Evolutionary conservation across 2,329 filamentous ascomycete species (phyloP).

Genomic region (Parastagonospora nodorum): DNA sequence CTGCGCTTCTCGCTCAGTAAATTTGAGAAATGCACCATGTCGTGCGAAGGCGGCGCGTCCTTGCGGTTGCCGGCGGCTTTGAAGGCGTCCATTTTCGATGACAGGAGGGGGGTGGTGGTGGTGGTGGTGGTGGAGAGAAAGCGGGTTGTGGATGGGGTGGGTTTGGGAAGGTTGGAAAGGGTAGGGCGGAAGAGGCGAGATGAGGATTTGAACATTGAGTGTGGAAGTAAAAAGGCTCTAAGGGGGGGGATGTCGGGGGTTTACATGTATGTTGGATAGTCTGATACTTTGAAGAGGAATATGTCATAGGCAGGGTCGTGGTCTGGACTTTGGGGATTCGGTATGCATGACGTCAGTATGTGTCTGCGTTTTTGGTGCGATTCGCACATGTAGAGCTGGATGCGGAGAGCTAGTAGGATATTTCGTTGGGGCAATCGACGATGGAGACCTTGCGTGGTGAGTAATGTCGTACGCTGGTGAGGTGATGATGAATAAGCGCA

Average conservation of each 20-base stretch:
- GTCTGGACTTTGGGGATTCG: background rate
- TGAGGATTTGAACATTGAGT: background rate
- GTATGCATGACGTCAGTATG: background rate
- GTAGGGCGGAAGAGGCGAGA: background rate
- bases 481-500: background rate
- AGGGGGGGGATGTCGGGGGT: too few relatives aligned
- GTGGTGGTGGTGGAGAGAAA: too few relatives aligned
- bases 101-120: too few relatives aligned
- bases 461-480: background rate
- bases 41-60: constrained; percentile 37
- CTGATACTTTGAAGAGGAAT: too few relatives aligned
- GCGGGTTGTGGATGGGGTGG: too few relatives aligned
- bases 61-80: constrained; percentile 35
- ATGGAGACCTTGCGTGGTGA: background rate
- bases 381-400: background rate
- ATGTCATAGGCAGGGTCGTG: background rate
- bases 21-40: constrained; percentile 66
- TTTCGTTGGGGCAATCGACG: background rate
- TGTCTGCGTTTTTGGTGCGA: background rate
- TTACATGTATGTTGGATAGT: background rate
- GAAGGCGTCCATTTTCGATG: constrained; percentile 25
- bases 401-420: background rate
- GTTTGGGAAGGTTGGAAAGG: background rate
- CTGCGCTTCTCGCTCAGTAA: constrained; percentile 60
- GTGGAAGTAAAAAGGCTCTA: too few relatives aligned